Evolutionary conservation across 345 rosid genomes (phyloP).

Genomic region (Euphorbia peplus): DNA sequence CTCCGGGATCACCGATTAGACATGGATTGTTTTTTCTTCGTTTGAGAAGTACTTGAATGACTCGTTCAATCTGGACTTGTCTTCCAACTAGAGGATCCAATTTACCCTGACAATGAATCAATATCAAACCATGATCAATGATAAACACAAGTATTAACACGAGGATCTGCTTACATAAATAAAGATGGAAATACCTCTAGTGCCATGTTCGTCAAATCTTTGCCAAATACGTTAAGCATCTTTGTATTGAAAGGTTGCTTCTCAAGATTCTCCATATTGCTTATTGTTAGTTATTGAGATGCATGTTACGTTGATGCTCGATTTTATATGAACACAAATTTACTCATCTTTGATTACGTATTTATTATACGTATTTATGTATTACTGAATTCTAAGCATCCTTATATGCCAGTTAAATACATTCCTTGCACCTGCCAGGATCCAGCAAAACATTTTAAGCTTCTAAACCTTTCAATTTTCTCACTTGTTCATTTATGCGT

Average conservation of each 20-base stretch:
- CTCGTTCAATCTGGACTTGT: slow-evolving; percentile 9
- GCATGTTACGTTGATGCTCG: too few relatives aligned
- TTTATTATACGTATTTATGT: neutral
- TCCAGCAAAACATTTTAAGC: neutral
- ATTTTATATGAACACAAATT: neutral
- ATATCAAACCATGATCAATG: neutral
- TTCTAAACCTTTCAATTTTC: too few relatives aligned
- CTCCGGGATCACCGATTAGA: slow-evolving; percentile 34
- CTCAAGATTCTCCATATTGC: slow-evolving; percentile 20
- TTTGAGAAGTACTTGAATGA: slow-evolving; percentile 21
- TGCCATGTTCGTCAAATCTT: slow-evolving; percentile 13
- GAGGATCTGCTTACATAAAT: neutral
- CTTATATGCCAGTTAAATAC: neutral
- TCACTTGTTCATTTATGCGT: too few relatives aligned
- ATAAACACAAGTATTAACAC: too few relatives aligned
- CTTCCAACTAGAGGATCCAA: slow-evolving; percentile 27
- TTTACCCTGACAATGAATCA: slow-evolving; percentile 11
- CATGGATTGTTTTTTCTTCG: slow-evolving; percentile 33
- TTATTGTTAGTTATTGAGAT: neutral
- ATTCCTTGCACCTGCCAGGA: neutral
- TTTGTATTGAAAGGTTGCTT: neutral
- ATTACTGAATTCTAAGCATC: neutral
- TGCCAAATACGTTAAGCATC: slow-evolving; percentile 17
- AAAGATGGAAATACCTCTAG: neutral
- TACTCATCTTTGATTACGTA: too few relatives aligned